phyloP scores from a whole-genome alignment of 805 yeast species.

The Starmerella apis region DNA sequence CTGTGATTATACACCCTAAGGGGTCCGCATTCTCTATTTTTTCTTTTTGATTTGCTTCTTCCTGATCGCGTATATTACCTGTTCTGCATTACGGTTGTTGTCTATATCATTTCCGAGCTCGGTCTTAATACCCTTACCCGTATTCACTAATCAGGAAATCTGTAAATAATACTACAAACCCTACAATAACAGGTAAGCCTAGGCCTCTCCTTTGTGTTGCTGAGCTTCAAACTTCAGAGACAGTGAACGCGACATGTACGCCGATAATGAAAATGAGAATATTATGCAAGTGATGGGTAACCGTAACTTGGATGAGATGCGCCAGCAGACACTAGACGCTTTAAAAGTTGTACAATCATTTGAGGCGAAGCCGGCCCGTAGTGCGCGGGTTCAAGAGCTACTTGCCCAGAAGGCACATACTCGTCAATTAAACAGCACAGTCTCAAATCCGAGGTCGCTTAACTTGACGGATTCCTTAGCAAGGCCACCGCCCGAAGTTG shows the following conservation, averaged over 20 bases:
- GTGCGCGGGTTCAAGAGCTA: conserved; percentile 3
- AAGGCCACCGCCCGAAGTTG: neutral
- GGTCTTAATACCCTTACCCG: neutral
- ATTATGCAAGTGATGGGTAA: neutral
- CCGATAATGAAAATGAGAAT: neutral
- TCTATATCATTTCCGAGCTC: no score
- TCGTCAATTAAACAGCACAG: neutral
- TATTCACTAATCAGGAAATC: neutral
- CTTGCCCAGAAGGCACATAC: conserved; percentile 3
- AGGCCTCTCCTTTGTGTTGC: neutral
- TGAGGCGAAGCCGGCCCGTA: conserved; percentile 11
- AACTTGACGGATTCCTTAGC: neutral
- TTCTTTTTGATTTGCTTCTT: no score
- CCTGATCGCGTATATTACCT: no score
- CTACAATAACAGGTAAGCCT: neutral
- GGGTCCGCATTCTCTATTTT: no score
- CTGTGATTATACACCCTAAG: no score
- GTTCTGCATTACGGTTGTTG: no score
- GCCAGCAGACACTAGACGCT: conserved; percentile 14
- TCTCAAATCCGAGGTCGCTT: neutral
- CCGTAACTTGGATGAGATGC: conserved; percentile 9
- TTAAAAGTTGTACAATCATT: conserved; percentile 13
- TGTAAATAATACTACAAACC: conserved; percentile 1
- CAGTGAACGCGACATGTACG: neutral
- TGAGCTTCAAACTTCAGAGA: neutral